Conservation (phyloP, 306 rosid species). For the Pueraria montana region DNA sequence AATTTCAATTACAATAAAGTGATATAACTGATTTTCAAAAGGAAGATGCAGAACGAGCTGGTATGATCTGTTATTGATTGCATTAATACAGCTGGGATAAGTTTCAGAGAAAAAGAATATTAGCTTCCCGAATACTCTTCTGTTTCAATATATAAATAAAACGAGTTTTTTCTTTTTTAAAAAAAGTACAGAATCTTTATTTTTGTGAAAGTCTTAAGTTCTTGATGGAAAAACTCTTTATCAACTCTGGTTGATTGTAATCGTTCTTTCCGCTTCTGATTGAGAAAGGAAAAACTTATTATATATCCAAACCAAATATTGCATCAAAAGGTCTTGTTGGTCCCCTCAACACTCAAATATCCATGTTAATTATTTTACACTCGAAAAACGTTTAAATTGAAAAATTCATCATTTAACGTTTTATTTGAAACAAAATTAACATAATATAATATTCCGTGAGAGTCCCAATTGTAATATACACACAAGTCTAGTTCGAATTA, state of each 20-base stretch:
- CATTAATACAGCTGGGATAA: constrained; percentile 58
- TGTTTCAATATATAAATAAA: not conserved
- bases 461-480: not conserved
- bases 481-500: not conserved
- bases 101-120: constrained; percentile 13
- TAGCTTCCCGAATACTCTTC: constrained; percentile 25
- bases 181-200: constrained; percentile 19
- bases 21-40: constrained; percentile 44
- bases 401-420: not conserved
- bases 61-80: constrained; percentile 25
- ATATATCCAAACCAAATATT: constrained; percentile 25
- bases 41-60: constrained; percentile 37
- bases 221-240: constrained; percentile 18
- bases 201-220: constrained; percentile 23
- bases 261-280: constrained; percentile 21
- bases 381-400: not conserved
- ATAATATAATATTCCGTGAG: not conserved
- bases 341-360: constrained; percentile 39
- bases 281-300: constrained; percentile 26
- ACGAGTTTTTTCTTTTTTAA: not conserved
- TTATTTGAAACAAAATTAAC: not conserved
- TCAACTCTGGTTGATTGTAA: not conserved
- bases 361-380: constrained; percentile 34
- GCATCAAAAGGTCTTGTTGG: constrained; percentile 35
- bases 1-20: constrained; percentile 41